Evolutionary conservation across 805 yeast species (phyloP).

Genomic region (Lipomyces spencermartinsiae): DNA sequence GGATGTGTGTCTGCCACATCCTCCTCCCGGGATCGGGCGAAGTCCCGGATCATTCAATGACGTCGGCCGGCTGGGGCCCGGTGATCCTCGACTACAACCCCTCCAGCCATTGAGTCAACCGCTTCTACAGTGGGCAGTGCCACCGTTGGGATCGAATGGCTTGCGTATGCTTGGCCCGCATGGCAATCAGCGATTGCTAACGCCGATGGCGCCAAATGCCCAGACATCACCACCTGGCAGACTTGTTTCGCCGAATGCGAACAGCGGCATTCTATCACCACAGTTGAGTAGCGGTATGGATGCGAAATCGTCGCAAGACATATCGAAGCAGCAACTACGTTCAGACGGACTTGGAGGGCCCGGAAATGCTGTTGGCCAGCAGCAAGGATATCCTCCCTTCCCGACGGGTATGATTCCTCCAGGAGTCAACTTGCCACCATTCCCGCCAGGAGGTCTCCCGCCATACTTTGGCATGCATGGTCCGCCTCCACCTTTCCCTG

Average conservation of each 20-base stretch:
- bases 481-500: slow-evolving; percentile 28
- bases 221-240: not conserved
- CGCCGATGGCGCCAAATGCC: not conserved
- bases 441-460: slow-evolving; percentile 21
- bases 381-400: slow-evolving; percentile 2
- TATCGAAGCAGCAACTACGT: not conserved
- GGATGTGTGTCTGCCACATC: not conserved
- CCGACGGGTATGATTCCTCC: slow-evolving; percentile 11
- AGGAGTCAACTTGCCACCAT: slow-evolving; percentile 15
- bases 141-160: not conserved
- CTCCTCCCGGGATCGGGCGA: not conserved
- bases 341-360: slow-evolving; percentile 6
- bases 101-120: not conserved
- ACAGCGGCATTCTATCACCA: not conserved
- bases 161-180: slow-evolving; percentile 1
- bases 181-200: not conserved
- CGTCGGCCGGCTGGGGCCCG: not conserved
- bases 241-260: not conserved
- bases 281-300: slow-evolving; percentile 1
- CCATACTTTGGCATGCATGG: slow-evolving; percentile 29
- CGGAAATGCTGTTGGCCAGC: slow-evolving; percentile 1
- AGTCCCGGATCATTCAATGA: not conserved
- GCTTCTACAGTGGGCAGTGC: not conserved
- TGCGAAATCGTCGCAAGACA: not conserved
- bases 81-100: not conserved